A percentile compares a stretch with the other conserved stretches of the same genome.
These are phyloP conservation scores for Biscogniauxia mediterranea DNA, from an alignment of 2,329 filamentous ascomycete species.

Conservation along the genomic window DNA sequence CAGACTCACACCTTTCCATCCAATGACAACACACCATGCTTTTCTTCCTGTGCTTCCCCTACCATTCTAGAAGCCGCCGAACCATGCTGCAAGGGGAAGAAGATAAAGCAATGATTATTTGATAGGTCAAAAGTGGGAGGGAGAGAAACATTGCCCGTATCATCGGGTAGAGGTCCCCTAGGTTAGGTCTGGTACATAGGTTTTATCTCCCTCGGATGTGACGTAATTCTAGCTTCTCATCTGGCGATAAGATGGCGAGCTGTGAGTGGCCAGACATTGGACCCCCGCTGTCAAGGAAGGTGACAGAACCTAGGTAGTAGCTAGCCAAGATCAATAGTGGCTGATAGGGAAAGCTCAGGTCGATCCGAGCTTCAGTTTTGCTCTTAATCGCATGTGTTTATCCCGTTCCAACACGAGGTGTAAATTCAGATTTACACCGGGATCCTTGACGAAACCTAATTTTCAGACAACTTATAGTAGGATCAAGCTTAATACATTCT, in stretches of 20 bases:
- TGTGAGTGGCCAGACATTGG: conserved; percentile 17
- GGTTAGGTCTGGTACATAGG: no score
- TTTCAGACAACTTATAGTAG: no score
- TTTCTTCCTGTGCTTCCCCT: not conserved
- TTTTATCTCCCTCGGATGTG: conserved; percentile 5
- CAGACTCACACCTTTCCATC: not conserved
- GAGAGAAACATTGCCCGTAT: no score
- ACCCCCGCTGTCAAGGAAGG: not conserved
- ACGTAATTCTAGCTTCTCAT: conserved; percentile 30
- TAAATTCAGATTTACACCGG: no score
- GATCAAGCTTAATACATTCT: no score
- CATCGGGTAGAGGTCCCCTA: no score
- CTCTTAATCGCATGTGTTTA: no score
- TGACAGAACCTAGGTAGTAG: conserved; percentile 6
- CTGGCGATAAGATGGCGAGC: conserved; percentile 25
- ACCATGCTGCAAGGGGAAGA: not conserved
- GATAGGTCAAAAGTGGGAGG: no score
- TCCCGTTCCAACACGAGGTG: no score
- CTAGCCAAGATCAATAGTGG: conserved; percentile 18
- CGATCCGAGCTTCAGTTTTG: not conserved
- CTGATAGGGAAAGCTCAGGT: not conserved
- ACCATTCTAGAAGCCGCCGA: not conserved
- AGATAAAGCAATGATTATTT: not conserved
- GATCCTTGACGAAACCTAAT: no score
- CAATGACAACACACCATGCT: not conserved